Conservation (phyloP, 306 rosid genomes). For the Macrotyloma uniflorum region DNA sequence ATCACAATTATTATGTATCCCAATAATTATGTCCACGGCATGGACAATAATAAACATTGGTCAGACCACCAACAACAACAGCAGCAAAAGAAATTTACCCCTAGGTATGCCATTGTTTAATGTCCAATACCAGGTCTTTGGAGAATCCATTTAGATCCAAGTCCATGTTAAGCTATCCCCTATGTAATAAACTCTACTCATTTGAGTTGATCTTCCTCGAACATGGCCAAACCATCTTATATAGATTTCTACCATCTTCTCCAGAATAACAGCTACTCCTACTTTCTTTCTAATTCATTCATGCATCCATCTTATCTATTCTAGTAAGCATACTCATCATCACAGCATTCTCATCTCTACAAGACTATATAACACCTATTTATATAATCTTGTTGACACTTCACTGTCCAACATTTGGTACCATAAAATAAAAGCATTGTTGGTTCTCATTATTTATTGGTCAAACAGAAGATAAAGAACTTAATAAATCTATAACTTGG, state of each 20-base stretch:
- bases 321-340: not conserved
- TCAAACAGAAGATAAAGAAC: slow-evolving; percentile 11
- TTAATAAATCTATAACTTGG: slow-evolving; percentile 25
- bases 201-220: not conserved
- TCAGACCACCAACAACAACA: not conserved
- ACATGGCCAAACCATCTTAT: slow-evolving; percentile 26
- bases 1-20: not conserved
- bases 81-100: not conserved
- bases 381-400: slow-evolving; percentile 16
- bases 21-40: not conserved
- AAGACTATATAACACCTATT: not conserved
- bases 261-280: not conserved
- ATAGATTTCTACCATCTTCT: not conserved
- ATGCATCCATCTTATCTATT: slow-evolving; percentile 4
- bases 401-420: not conserved
- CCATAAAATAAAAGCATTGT: not conserved
- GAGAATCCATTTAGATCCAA: not conserved
- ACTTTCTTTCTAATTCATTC: not conserved
- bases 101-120: not conserved
- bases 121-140: not conserved
- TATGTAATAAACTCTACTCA: not conserved
- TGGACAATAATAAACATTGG: not conserved
- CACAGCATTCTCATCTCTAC: slow-evolving; percentile 17
- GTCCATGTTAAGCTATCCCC: not conserved
- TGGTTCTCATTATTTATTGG: slow-evolving; percentile 29